Percentiles rank a stretch among this genome's conserved stretches.
phyloP scores from a whole-genome alignment of 805 yeast species.

The Jamesozyma piceae region DNA sequence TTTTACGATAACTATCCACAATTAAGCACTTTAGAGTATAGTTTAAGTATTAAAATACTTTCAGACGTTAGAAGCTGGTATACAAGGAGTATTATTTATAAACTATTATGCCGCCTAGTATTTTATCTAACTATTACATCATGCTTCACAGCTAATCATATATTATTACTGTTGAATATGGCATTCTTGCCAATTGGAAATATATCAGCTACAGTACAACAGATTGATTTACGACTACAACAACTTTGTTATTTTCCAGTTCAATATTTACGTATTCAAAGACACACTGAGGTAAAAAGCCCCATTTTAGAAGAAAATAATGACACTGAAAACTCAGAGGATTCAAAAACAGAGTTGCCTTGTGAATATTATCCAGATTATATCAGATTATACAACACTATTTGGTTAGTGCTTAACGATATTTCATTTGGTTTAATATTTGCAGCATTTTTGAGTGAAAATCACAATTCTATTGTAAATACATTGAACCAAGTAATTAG shows the following conservation, averaged over 20 bases:
- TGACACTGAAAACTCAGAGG: constrained; percentile 10
- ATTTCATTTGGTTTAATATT: constrained; percentile 60
- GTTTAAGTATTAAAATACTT: background rate
- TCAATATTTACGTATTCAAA: constrained; percentile 53
- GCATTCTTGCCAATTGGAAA: constrained; percentile 12
- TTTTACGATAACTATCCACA: constrained; percentile 12
- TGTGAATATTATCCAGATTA: constrained; percentile 49
- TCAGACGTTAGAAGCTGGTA: constrained; percentile 1
- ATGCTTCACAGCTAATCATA: constrained; percentile 12
- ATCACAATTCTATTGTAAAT: constrained; percentile 31
- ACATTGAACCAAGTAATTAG: constrained; percentile 24
- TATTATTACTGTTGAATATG: constrained; percentile 15
- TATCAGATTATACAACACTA: constrained; percentile 70
- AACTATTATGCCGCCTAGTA: background rate
- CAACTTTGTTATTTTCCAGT: constrained; percentile 73
- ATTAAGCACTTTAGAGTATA: background rate
- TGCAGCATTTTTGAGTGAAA: constrained; percentile 38
- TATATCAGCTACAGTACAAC: constrained; percentile 59
- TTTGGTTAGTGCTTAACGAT: constrained; percentile 85
- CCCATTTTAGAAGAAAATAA: constrained; percentile 12
- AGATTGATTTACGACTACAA: constrained; percentile 65
- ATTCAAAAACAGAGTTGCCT: constrained; percentile 26
- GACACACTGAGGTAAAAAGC: constrained; percentile 10
- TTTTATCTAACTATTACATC: constrained; percentile 5
- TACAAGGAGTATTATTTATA: background rate